Conservation (phyloP, 225 moss, liverwort and hornwort genomes). For the Rhytidiadelphus loreus region DNA sequence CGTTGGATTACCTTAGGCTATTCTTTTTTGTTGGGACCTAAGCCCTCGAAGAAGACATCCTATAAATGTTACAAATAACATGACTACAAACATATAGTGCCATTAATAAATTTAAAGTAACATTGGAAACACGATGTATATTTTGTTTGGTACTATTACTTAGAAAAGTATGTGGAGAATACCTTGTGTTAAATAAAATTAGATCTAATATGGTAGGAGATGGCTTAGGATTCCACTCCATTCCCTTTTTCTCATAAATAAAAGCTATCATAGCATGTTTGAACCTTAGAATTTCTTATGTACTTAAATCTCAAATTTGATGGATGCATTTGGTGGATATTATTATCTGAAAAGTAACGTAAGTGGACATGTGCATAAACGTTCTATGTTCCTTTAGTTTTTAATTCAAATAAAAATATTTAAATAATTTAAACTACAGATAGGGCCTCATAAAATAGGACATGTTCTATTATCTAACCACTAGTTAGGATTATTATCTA, state of each 20-base stretch:
- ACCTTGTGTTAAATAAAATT: neutral
- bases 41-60: neutral
- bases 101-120: neutral
- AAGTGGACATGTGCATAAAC: neutral
- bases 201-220: neutral
- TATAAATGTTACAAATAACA: neutral
- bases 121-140: neutral
- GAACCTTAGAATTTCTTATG: neutral
- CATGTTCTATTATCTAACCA: too few species aligned
- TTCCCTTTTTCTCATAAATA: neutral
- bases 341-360: neutral
- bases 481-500: too few species aligned
- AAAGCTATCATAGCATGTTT: neutral
- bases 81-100: neutral
- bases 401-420: neutral
- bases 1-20: fast-evolving
- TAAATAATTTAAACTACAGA: neutral
- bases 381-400: neutral
- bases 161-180: neutral
- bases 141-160: neutral
- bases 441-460: neutral
- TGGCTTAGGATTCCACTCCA: neutral
- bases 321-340: neutral
- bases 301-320: neutral
- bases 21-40: neutral